phyloP scores from a whole-genome alignment of 116 monocot genomes.

The Iris pallida region DNA sequence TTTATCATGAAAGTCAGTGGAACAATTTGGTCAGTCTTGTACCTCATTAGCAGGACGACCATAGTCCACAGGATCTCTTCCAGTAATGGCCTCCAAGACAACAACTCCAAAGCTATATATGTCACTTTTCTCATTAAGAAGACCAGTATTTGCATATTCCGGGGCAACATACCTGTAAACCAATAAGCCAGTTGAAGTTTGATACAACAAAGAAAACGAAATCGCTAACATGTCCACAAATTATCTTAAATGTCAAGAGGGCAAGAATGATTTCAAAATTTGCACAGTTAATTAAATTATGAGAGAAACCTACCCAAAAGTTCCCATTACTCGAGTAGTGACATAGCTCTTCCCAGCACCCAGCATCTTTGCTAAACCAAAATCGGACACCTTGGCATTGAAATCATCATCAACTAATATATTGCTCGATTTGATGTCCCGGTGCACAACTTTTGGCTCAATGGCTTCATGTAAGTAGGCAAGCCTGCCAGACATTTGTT shows the following conservation, averaged over 20 bases:
- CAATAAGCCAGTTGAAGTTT: neutral
- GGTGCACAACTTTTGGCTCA: constrained; percentile 67
- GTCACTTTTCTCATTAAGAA: constrained; percentile 59
- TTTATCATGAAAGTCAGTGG: too few relatives aligned
- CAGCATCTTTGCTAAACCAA: constrained; percentile 58
- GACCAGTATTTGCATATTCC: constrained; percentile 60
- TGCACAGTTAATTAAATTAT: too few relatives aligned
- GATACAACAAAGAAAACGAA: constrained; percentile 1
- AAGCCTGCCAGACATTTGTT: constrained; percentile 23
- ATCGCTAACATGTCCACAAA: neutral
- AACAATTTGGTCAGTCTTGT: neutral
- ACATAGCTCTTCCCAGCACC: constrained; percentile 67
- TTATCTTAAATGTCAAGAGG: too few relatives aligned
- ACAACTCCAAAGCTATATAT: constrained; percentile 59
- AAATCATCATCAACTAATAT: constrained; percentile 58
- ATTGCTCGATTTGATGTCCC: constrained; percentile 62
- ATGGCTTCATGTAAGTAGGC: constrained; percentile 64
- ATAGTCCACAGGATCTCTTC: constrained; percentile 59
- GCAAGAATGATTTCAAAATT: too few relatives aligned
- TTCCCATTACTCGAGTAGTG: constrained; percentile 62
- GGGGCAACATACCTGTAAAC: constrained; percentile 50
- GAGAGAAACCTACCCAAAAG: constrained; percentile 47
- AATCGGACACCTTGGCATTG: constrained; percentile 63
- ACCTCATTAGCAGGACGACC: constrained; percentile 55
- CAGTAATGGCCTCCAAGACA: constrained; percentile 53